phyloP scores from a whole-genome alignment of 805 yeast genomes.

The Candida hispaniensis region DNA sequence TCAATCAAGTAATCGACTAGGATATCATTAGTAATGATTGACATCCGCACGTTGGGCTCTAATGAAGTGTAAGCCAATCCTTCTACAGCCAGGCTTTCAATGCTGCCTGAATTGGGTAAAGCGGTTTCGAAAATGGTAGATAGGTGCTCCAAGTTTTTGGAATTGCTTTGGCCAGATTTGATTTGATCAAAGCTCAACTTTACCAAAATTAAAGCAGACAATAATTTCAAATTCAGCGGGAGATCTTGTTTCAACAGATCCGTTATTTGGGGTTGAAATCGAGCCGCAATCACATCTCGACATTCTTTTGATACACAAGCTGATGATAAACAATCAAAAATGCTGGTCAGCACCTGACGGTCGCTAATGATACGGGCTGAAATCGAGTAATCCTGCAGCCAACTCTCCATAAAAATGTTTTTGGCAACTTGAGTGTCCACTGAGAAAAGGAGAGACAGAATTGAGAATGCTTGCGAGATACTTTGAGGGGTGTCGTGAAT shows the following conservation, averaged over 20 bases:
- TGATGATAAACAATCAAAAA: slow-evolving; percentile 29
- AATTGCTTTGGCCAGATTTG: slow-evolving; percentile 19
- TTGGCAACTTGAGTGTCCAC: slow-evolving; percentile 23
- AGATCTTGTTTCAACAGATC: slow-evolving; percentile 21
- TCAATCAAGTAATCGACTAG: slow-evolving; percentile 21
- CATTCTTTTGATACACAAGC: slow-evolving; percentile 27
- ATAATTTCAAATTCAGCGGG: slow-evolving; percentile 20
- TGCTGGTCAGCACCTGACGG: slow-evolving; percentile 21
- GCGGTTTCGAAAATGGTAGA: slow-evolving; percentile 26
- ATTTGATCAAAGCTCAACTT: slow-evolving; percentile 24
- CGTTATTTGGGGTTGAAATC: slow-evolving; percentile 21
- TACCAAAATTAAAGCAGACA: slow-evolving; percentile 29
- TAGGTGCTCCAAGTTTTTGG: slow-evolving; percentile 19
- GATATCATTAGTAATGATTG: slow-evolving; percentile 19
- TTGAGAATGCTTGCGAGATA: slow-evolving; percentile 22
- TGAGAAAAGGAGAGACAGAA: slow-evolving; percentile 24
- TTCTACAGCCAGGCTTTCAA: slow-evolving; percentile 26
- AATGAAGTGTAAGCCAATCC: slow-evolving; percentile 31
- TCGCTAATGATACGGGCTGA: slow-evolving; percentile 17
- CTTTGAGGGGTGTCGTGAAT: slow-evolving; percentile 4
- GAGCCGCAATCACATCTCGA: slow-evolving; percentile 24
- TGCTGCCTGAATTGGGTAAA: slow-evolving; percentile 16
- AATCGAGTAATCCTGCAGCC: slow-evolving; percentile 19
- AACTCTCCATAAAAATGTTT: slow-evolving; percentile 21
- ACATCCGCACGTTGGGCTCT: slow-evolving; percentile 25